phyloP scores from a whole-genome alignment of 2,329 filamentous ascomycete species.

The Thielaviopsis musarum region DNA sequence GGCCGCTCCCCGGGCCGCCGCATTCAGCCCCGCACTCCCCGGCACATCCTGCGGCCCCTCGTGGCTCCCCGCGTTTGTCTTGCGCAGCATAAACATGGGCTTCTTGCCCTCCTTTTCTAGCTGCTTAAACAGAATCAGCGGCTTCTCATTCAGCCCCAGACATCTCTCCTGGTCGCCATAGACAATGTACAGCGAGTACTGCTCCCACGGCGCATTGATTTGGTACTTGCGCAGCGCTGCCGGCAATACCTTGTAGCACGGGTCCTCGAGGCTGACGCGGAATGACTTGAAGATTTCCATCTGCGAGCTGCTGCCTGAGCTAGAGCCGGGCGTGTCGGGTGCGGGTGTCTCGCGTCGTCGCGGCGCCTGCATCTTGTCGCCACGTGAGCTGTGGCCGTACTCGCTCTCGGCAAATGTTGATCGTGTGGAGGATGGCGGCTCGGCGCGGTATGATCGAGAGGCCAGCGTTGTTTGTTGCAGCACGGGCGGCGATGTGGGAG shows the following conservation, averaged over 20 bases:
- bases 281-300: constrained; percentile 99
- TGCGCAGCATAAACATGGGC: constrained; percentile 96
- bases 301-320: constrained; percentile 30
- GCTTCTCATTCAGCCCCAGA: constrained; percentile 79
- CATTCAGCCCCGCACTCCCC: constrained; percentile 35
- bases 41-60: constrained; percentile 29
- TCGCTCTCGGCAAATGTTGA: constrained; percentile 39
- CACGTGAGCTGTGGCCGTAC: constrained; percentile 14
- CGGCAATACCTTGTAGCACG: constrained; percentile 90
- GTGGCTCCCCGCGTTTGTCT: constrained; percentile 37
- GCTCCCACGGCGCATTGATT: constrained; percentile 92
- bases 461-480: constrained; percentile 38
- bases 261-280: constrained; percentile 93
- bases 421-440: constrained; percentile 34
- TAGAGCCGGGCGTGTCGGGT: constrained; percentile 39
- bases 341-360: constrained; percentile 44
- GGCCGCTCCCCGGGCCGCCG: constrained; percentile 26
- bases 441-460: constrained; percentile 42
- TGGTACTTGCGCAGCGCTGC: constrained; percentile 96
- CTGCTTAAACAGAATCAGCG: constrained; percentile 91
- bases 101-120: constrained; percentile 93
- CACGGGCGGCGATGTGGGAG: constrained; percentile 50
- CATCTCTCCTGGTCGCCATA: constrained; percentile 97
- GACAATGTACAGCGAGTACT: constrained; percentile 95
- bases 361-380: constrained; percentile 26